Conservation (phyloP, 1,284 basidiomycete species). For the Exsudoporus floridanus region DNA sequence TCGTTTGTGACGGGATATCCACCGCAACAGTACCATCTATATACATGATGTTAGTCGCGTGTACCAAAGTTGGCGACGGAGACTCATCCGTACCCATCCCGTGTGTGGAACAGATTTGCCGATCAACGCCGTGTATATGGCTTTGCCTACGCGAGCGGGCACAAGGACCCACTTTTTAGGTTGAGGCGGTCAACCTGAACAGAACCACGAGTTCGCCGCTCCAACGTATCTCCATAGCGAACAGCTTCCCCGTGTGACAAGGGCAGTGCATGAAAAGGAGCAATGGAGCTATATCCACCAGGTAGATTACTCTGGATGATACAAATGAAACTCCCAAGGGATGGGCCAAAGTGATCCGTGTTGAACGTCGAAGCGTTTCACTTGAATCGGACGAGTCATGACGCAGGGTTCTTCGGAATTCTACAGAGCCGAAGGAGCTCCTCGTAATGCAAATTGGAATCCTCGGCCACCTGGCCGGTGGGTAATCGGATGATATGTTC, state of each 20-base stretch:
- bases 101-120: background rate
- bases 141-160: background rate
- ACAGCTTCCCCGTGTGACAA: slow-evolving; percentile 1
- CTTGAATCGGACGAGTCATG: background rate
- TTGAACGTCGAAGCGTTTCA: background rate
- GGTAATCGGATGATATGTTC: background rate
- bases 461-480: background rate
- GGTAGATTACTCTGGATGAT: background rate
- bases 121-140: background rate
- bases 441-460: slow-evolving; percentile 1
- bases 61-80: slow-evolving; percentile 9
- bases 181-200: background rate
- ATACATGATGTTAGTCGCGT: slow-evolving; percentile 14
- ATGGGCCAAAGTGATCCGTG: slow-evolving; percentile 3
- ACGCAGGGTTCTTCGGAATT: slow-evolving; percentile 2
- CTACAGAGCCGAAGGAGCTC: background rate
- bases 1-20: slow-evolving; percentile 21
- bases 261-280: slow-evolving; percentile 10
- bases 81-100: background rate
- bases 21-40: slow-evolving; percentile 10
- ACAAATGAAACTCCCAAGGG: background rate
- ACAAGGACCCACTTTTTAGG: background rate
- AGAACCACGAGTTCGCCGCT: background rate
- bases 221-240: slow-evolving; percentile 2
- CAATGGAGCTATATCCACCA: slow-evolving; percentile 7